Evolutionary conservation across 495 filamentous ascomycete species (phyloP).

Genomic region (Hypomontagnella submonticulosa): DNA sequence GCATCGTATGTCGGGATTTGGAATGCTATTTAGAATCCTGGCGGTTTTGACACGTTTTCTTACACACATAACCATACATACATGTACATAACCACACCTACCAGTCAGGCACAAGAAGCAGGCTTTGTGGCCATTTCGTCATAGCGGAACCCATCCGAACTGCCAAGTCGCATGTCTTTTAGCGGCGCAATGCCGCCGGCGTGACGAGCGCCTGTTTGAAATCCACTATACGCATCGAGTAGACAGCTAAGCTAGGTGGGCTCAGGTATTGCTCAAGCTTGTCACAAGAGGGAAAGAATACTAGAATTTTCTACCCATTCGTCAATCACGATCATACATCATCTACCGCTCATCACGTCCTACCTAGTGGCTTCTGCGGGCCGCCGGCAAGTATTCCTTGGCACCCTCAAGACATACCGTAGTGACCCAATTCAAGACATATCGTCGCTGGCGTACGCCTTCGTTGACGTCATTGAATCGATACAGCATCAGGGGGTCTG

Average conservation of each 20-base stretch:
- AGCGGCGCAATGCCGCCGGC: slow-evolving; percentile 8
- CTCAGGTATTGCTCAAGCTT: neutral
- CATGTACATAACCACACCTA: neutral
- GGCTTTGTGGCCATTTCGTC: slow-evolving; percentile 30
- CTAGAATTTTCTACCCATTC: slow-evolving; percentile 13
- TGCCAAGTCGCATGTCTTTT: slow-evolving; percentile 34
- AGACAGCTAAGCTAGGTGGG: neutral
- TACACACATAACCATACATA: neutral
- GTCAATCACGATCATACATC: neutral
- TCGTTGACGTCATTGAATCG: slow-evolving; percentile 33
- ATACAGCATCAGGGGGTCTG: neutral
- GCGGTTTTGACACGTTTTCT: slow-evolving; percentile 12
- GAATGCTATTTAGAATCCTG: neutral
- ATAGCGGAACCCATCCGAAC: slow-evolving; percentile 27
- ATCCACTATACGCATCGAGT: slow-evolving; percentile 7
- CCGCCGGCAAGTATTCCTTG: neutral
- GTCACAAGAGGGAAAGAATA: neutral
- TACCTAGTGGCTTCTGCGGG: no score
- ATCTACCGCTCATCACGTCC: no score
- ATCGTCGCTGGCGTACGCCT: slow-evolving; percentile 11
- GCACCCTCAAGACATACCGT: slow-evolving; percentile 2
- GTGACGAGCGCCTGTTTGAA: slow-evolving; percentile 21
- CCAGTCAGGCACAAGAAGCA: neutral
- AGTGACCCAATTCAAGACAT: neutral
- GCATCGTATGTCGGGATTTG: no score